Evolutionary conservation across 306 rosid genomes (phyloP), one percentile per base, ranked within the genome.

Genomic region (Cucurbita ficifolia): DNA sequence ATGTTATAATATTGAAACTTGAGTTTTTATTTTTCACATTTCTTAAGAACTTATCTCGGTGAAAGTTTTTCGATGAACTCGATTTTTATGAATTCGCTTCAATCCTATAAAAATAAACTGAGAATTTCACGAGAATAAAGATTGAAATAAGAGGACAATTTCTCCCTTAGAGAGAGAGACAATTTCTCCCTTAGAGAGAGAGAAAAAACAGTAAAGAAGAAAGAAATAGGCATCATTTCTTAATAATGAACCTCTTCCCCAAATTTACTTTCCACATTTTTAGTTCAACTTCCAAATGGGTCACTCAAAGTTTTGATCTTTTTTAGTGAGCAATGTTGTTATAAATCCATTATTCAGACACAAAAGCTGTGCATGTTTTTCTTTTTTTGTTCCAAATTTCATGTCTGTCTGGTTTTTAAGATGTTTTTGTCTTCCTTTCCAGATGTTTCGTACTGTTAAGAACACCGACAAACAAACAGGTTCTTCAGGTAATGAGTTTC

Each of bases 371-470:
- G 40, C 46, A 39, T 8, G 13, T 10, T 14, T 39, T 39, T 17
- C 6, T 1, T n/a, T 5, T 65, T 43, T 65, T 63, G 49, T 40
- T 40, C 49, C 18, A 61, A 61, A 50, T 64, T 18, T n/a, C 49
- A 39, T 64, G 70, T 29, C 64, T 57, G 39, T 57, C 10, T 57
- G 39, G 8, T 10, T 24, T 10, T 29, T 29, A 29, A 2, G 33
- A 29, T 29, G 33, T 29, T 29, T 33, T 51, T 70, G 65, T 68
- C 65, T 79, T 77, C 73, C 72, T 77, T 73, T 73, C 18, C 90
- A 90, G 98, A 92, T 92, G 98, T 92, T 88, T 83, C 72, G 98
- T 64, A 92, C 98, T 79, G 96, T 92, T 52, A 92, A 88, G 86
- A 92, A 87, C 81, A 88, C 98, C 76, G 98, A 90, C 90, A 90